These are phyloP conservation scores for Ceriops zippeliana DNA, from an alignment of 345 rosid genomes.

Conservation along the genomic window DNA sequence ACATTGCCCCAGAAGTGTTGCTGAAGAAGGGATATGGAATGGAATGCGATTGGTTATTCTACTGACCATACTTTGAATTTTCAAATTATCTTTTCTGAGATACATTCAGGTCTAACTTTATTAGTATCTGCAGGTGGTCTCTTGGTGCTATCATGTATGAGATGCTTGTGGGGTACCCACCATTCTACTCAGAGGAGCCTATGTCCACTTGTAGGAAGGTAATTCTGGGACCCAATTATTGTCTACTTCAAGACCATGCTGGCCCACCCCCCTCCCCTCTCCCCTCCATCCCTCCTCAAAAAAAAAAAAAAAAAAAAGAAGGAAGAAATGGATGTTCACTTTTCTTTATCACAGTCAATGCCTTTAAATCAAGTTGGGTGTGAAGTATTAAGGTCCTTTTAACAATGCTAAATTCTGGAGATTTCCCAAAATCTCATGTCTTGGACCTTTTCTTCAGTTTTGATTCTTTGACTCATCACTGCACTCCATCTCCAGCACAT, in stretches of 20 bases:
- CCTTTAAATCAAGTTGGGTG: too few species aligned
- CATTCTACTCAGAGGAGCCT: constrained; percentile 98
- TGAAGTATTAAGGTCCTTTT: too few species aligned
- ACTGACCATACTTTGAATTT: background rate
- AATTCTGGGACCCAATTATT: constrained; percentile 4
- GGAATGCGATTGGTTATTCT: constrained; percentile 37
- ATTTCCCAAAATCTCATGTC: too few species aligned
- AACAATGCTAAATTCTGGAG: too few species aligned
- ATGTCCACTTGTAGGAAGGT: constrained; percentile 99
- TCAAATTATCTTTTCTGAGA: constrained; percentile 6
- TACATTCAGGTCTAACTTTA: constrained; percentile 10
- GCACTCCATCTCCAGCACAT: too few species aligned
- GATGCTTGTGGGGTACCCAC: constrained; percentile 99
- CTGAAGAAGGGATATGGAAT: constrained; percentile 41
- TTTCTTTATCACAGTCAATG: background rate
- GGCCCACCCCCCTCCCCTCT: too few species aligned
- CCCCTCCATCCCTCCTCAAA: too few species aligned
- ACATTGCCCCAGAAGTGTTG: constrained; percentile 36
- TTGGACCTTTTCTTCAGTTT: too few species aligned
- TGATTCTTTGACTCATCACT: too few species aligned
- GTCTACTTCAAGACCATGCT: background rate
- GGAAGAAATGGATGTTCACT: background rate
- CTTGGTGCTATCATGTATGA: constrained; percentile 99
- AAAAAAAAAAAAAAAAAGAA: too few species aligned
- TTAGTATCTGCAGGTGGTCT: constrained; percentile 74